Evolutionary conservation across 176 grass and related monocot species (phyloP).

Genomic region (Microstegium vimineum): DNA sequence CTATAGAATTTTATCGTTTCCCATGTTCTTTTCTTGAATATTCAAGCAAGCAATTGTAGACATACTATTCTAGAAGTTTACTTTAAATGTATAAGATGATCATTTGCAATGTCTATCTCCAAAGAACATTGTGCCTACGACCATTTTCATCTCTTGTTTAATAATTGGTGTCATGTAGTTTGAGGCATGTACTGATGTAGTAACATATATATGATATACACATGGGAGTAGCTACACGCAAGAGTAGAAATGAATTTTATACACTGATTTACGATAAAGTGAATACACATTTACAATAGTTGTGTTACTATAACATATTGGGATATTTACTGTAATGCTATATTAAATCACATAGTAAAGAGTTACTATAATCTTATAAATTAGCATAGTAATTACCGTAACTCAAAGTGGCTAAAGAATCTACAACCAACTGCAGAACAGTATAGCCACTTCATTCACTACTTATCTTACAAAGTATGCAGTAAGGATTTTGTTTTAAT

Average conservation of each 20-base stretch:
- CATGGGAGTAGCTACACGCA: too few species aligned
- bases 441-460: neutral
- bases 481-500: constrained; percentile 11
- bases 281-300: too few species aligned
- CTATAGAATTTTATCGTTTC: neutral
- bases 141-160: neutral
- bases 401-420: too few species aligned
- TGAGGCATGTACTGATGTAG: neutral
- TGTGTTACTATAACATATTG: too few species aligned
- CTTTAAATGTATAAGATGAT: neutral
- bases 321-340: too few species aligned
- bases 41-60: neutral
- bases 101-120: neutral
- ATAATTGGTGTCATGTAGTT: neutral
- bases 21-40: neutral
- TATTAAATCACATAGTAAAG: too few species aligned
- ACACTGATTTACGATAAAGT: too few species aligned
- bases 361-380: too few species aligned
- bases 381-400: too few species aligned
- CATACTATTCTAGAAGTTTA: neutral
- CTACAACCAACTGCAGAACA: too few species aligned
- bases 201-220: neutral
- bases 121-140: neutral
- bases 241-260: too few species aligned
- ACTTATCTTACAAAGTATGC: neutral